Base-by-base conservation (phyloP, 805 yeast genomes). In the Ogataea methylovora region DNA sequence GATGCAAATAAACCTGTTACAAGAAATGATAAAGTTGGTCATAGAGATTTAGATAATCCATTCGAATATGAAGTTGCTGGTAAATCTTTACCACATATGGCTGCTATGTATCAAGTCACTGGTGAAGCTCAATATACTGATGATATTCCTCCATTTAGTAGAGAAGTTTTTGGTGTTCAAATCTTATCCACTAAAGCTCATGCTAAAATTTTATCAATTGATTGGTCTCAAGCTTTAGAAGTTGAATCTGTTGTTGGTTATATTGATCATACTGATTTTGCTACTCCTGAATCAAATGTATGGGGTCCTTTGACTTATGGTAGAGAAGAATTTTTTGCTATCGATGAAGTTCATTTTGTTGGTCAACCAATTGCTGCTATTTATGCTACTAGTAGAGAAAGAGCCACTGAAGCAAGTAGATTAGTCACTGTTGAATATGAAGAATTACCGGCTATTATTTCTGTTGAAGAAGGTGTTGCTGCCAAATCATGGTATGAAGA, bases 101-200 rank as follows among this genome's bases (percentile, higher is more conserved):
- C 67, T 31, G 69, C 71, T 2, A 38, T 63, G 44, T 63, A 63
- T 37, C 73, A 67, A 41, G 69, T 63, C 6, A 52, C 65, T n/a
- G 73, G 73, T 12, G 72, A 67, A 38, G 72, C 72, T 0, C 46
- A 49, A 16, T 67, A 67, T 35, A 56, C 66, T 3, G 71, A 66
- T 38, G 73, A 67, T 39, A 48, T 66, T 15, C 68, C 71, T 4
- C 63, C 66, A 5, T 53, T 48, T 10, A 60, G 57, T 41, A 44
- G 52, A n/a, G 73, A 67, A 43, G 42, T 65, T 1, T 60, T 60
- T 45, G 70, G 62, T 22, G 69, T 60, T 8, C 70, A 64, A 35
- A 63, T 67, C 12, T 40, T 61, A 46, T 61, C 70, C 3, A 42
- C 65, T 11, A 59, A 56, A 28, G 67, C 73, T 1, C 65, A 58